These are phyloP conservation scores for Selaginella tamariscina DNA, from an alignment of 75 land plant genomes.

Conservation along the genomic window DNA sequence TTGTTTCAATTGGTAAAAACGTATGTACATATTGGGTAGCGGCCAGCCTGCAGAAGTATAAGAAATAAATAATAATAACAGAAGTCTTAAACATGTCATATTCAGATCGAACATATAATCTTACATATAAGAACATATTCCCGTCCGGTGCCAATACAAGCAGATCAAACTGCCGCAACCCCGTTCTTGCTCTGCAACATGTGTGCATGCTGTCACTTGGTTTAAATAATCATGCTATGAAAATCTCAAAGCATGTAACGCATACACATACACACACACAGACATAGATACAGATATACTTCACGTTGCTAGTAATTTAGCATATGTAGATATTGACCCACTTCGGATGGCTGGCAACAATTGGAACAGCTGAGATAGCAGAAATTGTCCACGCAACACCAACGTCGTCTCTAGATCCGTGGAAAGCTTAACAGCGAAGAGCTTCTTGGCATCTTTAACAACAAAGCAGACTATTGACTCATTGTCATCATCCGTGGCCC, in stretches of 20 bases:
- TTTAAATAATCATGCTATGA: neutral
- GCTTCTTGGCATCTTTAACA: slow-evolving; percentile 41
- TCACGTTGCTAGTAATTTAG: neutral
- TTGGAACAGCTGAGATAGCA: slow-evolving; percentile 78
- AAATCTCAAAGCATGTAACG: neutral
- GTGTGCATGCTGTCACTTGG: neutral
- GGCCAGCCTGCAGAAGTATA: neutral
- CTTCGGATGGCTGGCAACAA: slow-evolving; percentile 77
- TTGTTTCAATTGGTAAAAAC: neutral
- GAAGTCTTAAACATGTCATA: neutral
- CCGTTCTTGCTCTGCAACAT: slow-evolving; percentile 11
- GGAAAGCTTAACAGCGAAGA: slow-evolving; percentile 54
- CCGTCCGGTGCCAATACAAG: slow-evolving; percentile 48
- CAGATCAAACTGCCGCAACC: slow-evolving; percentile 36
- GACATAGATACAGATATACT: slow-evolving; percentile 1
- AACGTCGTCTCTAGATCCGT: slow-evolving; percentile 32
- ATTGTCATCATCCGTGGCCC: slow-evolving; percentile 79
- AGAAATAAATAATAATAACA: neutral
- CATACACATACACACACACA: neutral
- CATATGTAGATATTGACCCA: slow-evolving; percentile 11
- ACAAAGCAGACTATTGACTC: slow-evolving; percentile 66
- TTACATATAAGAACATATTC: slow-evolving; percentile 66
- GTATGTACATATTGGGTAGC: neutral
- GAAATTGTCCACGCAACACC: slow-evolving; percentile 70
- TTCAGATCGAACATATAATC: slow-evolving; percentile 11